Evolutionary conservation across 768 basidiomycete genomes (phyloP), one percentile per base, ranked within the genome.

Genomic region (Pseudohyphozyma bogoriensis): DNA sequence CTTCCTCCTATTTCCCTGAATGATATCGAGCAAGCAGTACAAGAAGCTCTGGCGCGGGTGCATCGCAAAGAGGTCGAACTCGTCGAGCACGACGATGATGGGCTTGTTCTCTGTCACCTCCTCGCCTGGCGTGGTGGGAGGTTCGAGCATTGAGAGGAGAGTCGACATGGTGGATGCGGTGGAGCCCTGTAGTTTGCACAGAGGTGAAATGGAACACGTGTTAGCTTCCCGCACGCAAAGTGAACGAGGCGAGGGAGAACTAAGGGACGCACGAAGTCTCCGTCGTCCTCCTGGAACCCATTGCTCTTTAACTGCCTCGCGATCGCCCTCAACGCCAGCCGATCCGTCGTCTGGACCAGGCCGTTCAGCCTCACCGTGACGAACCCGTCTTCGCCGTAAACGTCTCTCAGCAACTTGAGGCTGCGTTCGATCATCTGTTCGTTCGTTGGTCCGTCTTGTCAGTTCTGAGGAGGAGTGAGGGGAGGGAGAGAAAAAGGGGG

Each of bases 11-110:
- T 87, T 84, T 65, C 85, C 86, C 69, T 99, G 95, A 2, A 83
- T 92, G 1, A 89, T 91, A 70, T 99, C 95, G 51, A 99, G 79
- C 22, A 99, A 80, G 71, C 92, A 97, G 71, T 99, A 99, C 8
- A 99, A 80, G 28, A 99, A 76, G 3, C 89, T 84, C 71, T 99
- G 95, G 18, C 95, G 82, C 15, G 90, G 84, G 73, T 96, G 91
- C 20, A 84, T 79, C 3, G 89, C 85, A 73, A 97, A 99, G 31
- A 91, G 79, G 72, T 99, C 95, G 73, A 97, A 92, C 10, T 85
- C 85, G 67, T 99, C 95, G 2, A 97, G 79, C 44, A 96, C 74
- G 39, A 97, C 78, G 50, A 97, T 72, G 1, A 86, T 84, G 4
- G 72, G 70, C 49, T 69, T 71, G 24, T 42, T 16, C 13, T 31